These are phyloP conservation scores for Talaromyces albobiverticillius DNA, from an alignment of 2,329 filamentous ascomycete genomes.

Conservation along the genomic window DNA sequence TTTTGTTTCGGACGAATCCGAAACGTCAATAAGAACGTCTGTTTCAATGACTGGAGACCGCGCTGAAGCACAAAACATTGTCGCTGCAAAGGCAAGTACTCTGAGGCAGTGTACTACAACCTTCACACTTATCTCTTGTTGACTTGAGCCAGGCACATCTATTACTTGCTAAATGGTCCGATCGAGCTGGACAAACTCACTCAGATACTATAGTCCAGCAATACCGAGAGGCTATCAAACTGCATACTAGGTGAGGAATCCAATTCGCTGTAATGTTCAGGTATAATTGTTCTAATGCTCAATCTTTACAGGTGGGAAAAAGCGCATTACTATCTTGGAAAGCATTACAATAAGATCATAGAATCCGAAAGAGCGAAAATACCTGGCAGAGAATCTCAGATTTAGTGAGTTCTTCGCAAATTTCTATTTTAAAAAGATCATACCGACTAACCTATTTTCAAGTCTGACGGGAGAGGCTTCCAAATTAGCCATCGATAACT, in stretches of 20 bases:
- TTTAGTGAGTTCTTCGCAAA: constrained; percentile 46
- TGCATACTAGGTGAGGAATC: constrained; percentile 31
- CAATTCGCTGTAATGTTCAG: background rate
- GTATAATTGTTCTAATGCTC: constrained; percentile 2
- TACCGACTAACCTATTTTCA: constrained; percentile 26
- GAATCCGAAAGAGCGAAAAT: constrained; percentile 82
- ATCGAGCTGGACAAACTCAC: constrained; percentile 89
- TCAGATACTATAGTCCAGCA: constrained; percentile 73
- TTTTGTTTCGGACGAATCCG: constrained; percentile 56
- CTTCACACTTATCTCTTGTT: constrained; percentile 4
- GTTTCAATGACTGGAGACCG: constrained; percentile 37
- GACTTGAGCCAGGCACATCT: constrained; percentile 64
- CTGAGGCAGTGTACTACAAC: background rate
- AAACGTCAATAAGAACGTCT: constrained; percentile 31
- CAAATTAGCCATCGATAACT: constrained; percentile 90
- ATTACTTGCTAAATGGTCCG: constrained; percentile 93
- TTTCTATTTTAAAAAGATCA: constrained; percentile 4
- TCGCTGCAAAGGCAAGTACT: constrained; percentile 41
- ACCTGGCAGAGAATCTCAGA: constrained; percentile 71
- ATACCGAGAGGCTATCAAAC: constrained; percentile 69
- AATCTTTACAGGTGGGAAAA: constrained; percentile 75
- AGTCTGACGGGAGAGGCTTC: constrained; percentile 75
- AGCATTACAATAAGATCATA: constrained; percentile 94
- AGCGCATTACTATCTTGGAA: constrained; percentile 92
- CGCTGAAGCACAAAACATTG: constrained; percentile 51